Evolutionary conservation across 169 alveolate species (phyloP).

Genomic region (Eimeria acervulina): DNA sequence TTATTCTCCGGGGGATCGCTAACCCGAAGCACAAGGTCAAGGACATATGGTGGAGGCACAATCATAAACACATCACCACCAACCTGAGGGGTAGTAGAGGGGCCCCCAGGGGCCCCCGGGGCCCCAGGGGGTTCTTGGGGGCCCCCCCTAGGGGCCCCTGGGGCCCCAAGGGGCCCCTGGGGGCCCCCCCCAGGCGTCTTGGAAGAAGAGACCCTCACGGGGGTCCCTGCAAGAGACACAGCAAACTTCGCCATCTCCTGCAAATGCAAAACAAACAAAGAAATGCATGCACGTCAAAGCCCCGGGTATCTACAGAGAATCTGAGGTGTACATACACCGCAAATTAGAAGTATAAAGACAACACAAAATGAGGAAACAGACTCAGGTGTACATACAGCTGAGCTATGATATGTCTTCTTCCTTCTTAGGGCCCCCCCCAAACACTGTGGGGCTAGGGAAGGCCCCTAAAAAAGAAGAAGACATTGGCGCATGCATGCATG

Average conservation of each 20-base stretch:
- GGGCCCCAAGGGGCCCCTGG: conserved; percentile 49
- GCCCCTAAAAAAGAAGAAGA: too few relatives aligned
- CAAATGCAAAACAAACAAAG: neutral
- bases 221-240: conserved; percentile 57
- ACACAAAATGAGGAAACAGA: too few relatives aligned
- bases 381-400: too few relatives aligned
- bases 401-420: too few relatives aligned
- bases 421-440: too few relatives aligned
- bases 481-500: too few relatives aligned
- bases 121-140: too few relatives aligned
- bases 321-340: neutral
- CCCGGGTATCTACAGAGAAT: neutral
- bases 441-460: too few relatives aligned
- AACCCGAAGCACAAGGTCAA: conserved; percentile 19
- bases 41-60: conserved; percentile 51
- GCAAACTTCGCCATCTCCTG: conserved; percentile 42
- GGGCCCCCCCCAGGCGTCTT: conserved; percentile 21
- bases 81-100: neutral
- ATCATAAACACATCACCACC: neutral
- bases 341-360: neutral
- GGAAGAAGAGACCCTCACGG: neutral
- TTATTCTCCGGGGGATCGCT: too few relatives aligned
- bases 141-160: conserved; percentile 19
- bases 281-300: neutral
- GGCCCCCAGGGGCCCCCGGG: conserved; percentile 77